A percentile compares a stretch with the other conserved stretches of the same genome.
These are phyloP conservation scores for Mikania micrantha DNA, from an alignment of 129 eudicot genomes.

Conservation along the genomic window DNA sequence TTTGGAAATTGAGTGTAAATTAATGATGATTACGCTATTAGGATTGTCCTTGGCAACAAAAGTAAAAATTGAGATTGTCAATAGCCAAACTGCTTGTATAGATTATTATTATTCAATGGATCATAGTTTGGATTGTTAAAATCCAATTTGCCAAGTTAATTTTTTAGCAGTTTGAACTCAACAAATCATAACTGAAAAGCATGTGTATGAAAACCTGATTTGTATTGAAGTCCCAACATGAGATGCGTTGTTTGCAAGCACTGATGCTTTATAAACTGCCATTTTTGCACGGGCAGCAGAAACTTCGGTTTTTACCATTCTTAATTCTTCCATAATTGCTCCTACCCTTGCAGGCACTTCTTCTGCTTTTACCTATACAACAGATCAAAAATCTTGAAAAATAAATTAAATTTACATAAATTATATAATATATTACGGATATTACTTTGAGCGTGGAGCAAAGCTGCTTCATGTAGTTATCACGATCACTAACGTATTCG, in stretches of 20 bases:
- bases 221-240: constrained; percentile 53
- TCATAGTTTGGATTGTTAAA: too few species aligned
- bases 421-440: background rate
- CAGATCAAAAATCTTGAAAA: background rate
- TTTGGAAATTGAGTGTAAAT: too few species aligned
- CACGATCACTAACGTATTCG: constrained; percentile 74
- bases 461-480: constrained; percentile 83
- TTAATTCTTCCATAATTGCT: constrained; percentile 66
- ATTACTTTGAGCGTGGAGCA: constrained; percentile 94
- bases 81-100: too few species aligned
- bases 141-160: too few species aligned
- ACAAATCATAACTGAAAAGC: background rate
- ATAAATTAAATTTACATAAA: background rate
- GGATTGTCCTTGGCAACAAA: too few species aligned
- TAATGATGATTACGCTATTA: too few species aligned
- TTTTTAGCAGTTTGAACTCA: too few species aligned
- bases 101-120: too few species aligned
- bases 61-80: too few species aligned
- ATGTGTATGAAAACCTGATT: constrained; percentile 40
- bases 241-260: constrained; percentile 44
- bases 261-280: constrained; percentile 80
- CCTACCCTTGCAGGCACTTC: constrained; percentile 75
- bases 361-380: constrained; percentile 82
- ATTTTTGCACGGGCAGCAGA: constrained; percentile 74
- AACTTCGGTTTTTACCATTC: constrained; percentile 62